Evolutionary conservation across 768 basidiomycete genomes (phyloP), one percentile per base, ranked within the genome.

Genomic region (Suillus fuscotomentosus): DNA sequence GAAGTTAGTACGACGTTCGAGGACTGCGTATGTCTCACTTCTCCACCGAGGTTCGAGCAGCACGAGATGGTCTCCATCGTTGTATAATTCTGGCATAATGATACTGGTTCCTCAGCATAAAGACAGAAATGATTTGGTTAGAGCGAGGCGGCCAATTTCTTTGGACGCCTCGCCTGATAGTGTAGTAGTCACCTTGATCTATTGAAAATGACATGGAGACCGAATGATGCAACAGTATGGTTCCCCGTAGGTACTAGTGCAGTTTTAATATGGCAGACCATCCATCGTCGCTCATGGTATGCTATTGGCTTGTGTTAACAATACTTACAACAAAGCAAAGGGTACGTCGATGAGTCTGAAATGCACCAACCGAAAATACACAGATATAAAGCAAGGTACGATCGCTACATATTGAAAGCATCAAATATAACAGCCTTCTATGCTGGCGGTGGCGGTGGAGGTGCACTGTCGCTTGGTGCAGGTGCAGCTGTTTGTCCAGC

Each of bases 401-500:
- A 70, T 70, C 68, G 63, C 67, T 69, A 70, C 68, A 71, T 67
- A 61, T 55, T 54, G 65, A 45, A 48, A 64, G 36, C 38, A 53
- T 43, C 47, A 48, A 55, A 38, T 39, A 45, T 31, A 38, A 60
- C 57, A 20, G 2, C 20, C 11, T 15, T 43, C 65, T 75, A 75
- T 66, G 67, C 69, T 3, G 74, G 73, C 5, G 70, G 73, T 0
- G 73, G 72, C 0, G 71, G 72, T 3, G 68, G 72, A 14, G 66
- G 66, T 22, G 66, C 60, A 0, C 73, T 66, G 42, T 67, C 65
- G 24, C 69, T 73, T 39, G 79, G 71, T n/a, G 72, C 77, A 10
- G 73, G 68, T 39, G 73, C 70, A 54, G 24, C 72, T 45, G 53
- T 62, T 60, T 86, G 82, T 60, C 86, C 82, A 17, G 84, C 82